These are phyloP conservation scores for Microdochium nivale DNA, from an alignment of 2,329 filamentous ascomycete genomes.

Conservation along the genomic window DNA sequence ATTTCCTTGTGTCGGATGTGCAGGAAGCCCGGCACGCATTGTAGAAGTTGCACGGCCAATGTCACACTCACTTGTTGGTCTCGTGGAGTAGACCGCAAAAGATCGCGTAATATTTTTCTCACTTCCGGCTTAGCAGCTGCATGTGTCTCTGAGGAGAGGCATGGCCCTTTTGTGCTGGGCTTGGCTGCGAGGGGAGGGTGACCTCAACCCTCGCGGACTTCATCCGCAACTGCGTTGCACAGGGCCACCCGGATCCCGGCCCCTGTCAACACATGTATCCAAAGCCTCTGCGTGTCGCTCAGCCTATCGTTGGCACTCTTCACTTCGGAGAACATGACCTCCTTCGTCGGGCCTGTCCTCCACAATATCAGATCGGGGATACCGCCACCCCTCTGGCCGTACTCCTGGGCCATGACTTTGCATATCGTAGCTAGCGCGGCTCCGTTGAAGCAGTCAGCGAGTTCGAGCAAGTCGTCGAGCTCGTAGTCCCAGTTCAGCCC, in stretches of 20 bases:
- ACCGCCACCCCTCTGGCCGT: conserved; percentile 74
- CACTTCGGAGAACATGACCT: conserved; percentile 63
- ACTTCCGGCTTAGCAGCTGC: too few relatives aligned
- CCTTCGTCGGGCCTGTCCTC: conserved; percentile 35
- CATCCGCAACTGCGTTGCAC: conserved; percentile 52
- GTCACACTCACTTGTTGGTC: too few relatives aligned
- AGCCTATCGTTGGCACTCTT: conserved; percentile 85
- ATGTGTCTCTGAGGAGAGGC: too few relatives aligned
- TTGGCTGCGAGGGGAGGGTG: too few relatives aligned
- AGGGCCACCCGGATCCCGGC: conserved; percentile 83
- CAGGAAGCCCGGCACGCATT: too few relatives aligned
- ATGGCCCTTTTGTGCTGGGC: too few relatives aligned
- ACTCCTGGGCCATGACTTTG: conserved; percentile 94
- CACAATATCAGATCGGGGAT: conserved; percentile 92
- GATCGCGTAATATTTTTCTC: too few relatives aligned
- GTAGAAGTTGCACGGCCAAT: too few relatives aligned
- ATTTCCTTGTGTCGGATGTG: too few relatives aligned
- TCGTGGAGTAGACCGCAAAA: too few relatives aligned
- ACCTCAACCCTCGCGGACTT: conserved; percentile 31
- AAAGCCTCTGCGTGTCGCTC: conserved; percentile 91
- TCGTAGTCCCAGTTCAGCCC: conserved; percentile 88
- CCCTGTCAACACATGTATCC: conserved; percentile 87
- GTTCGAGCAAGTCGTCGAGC: conserved; percentile 68
- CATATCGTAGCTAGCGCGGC: conserved; percentile 75
- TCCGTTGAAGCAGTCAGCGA: conserved; percentile 71